Conservation (phyloP, 2,329 filamentous ascomycete species). For the Rutstroemia sydowiana region DNA sequence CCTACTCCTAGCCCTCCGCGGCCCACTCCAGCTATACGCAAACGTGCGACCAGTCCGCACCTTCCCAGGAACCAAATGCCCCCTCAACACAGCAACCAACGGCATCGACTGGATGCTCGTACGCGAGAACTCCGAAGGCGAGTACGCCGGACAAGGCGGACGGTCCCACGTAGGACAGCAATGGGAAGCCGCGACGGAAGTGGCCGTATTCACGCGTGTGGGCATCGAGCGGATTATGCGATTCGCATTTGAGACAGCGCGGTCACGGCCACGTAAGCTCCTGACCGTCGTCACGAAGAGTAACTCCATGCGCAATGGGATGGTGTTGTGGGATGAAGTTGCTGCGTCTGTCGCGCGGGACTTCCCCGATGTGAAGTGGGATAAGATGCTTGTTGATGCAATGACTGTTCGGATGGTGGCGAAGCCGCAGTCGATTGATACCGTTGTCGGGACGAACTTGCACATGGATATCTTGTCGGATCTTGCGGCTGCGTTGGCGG, state of each 20-base stretch:
- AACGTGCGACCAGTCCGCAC: too few relatives aligned
- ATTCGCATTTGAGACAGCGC: slow-evolving; percentile 53
- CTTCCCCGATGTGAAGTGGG: slow-evolving; percentile 47
- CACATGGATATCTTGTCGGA: slow-evolving; percentile 63
- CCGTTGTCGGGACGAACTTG: slow-evolving; percentile 56
- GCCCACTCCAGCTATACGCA: slow-evolving; percentile 57
- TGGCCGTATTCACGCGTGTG: slow-evolving; percentile 54
- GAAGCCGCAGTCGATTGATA: slow-evolving; percentile 50
- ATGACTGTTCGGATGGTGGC: slow-evolving; percentile 47
- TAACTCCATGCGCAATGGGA: slow-evolving; percentile 58
- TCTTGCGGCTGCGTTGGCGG: slow-evolving; percentile 61
- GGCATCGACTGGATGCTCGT: slow-evolving; percentile 64
- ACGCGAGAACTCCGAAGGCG: slow-evolving; percentile 59
- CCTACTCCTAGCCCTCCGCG: slow-evolving; percentile 56
- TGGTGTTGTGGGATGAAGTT: slow-evolving; percentile 62
- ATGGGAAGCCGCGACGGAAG: slow-evolving; percentile 55
- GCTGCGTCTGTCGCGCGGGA: slow-evolving; percentile 55
- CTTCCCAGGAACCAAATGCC: too few relatives aligned
- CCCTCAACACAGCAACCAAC: too few relatives aligned
- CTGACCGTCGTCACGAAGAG: slow-evolving; percentile 59
- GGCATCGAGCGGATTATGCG: slow-evolving; percentile 53
- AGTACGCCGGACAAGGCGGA: slow-evolving; percentile 42
- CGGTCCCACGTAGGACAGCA: slow-evolving; percentile 47
- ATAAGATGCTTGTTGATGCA: slow-evolving; percentile 37
- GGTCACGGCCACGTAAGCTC: slow-evolving; percentile 44